Percentiles rank a stretch among this genome's conserved stretches.
phyloP scores from a whole-genome alignment of 139 green algal species.

The Coelastrella sp. region DNA sequence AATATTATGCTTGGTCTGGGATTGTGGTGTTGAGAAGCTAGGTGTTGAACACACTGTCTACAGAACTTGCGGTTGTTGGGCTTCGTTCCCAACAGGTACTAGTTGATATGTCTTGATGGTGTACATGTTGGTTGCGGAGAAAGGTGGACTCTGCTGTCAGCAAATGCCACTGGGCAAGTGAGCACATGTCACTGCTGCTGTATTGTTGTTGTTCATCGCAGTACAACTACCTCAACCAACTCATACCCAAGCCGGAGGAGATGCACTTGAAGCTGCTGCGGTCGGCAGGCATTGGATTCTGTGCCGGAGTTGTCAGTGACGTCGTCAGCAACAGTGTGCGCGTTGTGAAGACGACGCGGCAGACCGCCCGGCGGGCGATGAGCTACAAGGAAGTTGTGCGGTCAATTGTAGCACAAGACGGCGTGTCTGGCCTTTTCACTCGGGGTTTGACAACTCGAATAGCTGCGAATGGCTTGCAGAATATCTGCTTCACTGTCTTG shows the following conservation, averaged over 20 bases:
- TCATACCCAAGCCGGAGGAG: constrained; percentile 71
- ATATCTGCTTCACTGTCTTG: constrained; percentile 83
- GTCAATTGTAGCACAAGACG: constrained; percentile 84
- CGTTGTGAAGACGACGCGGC: constrained; percentile 92
- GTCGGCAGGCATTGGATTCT: constrained; percentile 88
- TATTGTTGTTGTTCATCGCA: constrained; percentile 32
- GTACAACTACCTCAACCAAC: constrained; percentile 71
- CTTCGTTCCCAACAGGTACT: no score
- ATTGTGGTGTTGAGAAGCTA: neutral
- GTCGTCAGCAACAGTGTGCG: constrained; percentile 69
- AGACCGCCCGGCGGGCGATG: constrained; percentile 73
- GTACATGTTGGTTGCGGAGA: no score
- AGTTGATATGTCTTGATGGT: no score
- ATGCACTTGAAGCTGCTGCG: constrained; percentile 71
- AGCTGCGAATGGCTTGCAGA: constrained; percentile 82
- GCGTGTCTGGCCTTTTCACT: constrained; percentile 83
- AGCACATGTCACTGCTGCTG: neutral
- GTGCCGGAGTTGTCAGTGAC: constrained; percentile 59
- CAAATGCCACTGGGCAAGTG: neutral
- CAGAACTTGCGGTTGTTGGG: no score
- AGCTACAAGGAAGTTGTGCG: constrained; percentile 79
- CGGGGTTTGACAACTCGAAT: constrained; percentile 90
- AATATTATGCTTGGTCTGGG: neutral
- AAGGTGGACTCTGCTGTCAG: neutral
- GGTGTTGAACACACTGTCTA: no score